Base-by-base conservation (phyloP, 2,329 filamentous ascomycete genomes). In the Alternaria sp. region DNA sequence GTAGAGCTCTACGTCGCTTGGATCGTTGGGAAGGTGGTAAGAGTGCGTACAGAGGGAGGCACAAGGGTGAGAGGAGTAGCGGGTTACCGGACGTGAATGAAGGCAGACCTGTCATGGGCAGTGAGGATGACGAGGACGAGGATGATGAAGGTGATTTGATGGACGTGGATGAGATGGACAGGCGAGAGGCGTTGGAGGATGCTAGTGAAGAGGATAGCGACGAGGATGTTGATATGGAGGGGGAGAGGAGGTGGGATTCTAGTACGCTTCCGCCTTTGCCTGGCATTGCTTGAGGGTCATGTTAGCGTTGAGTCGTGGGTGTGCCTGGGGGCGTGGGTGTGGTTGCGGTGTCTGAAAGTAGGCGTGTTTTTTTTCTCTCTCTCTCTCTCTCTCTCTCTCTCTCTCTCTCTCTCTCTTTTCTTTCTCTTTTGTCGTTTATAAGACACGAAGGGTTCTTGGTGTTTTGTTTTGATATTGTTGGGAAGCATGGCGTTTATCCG, bases 1-100 rank as follows among this genome's bases (percentile, higher is more conserved):
- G 88, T 52, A 84, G 89, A 14, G 83, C 84, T 1, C 80, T 83
- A 21, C 84, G 91, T 28, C 83, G 91, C 39, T 79, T 94, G n/a
- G 80, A 84, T 51, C 84, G 91, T 31, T 94, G 91, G 91, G 83
- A 87, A 46, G 79, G 80, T 10, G 71, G 74, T n/a, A 52, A 46
- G 23, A 21, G 69, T 0, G 68, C 67, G 2, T 57, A 56, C 6
- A 78, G 68, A 69, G 67, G 37, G 65, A 77, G 61, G 37, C 49
- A 44, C 23, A 74, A 66, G 48, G 63, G 55, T 13, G 65, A 65
- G 28, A 50, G 34, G 37, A 48, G 51, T 23, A 51, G 50, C 42
- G 60, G 24, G 5, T 17, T 42, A 11, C 40, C 40, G 5, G 39
- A 53, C 10, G 45, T 40, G 2, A 17, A 41, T 24, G 51, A 41